Evolutionary conservation across 1,284 basidiomycete species (phyloP).

Genomic region (Rhodofomes roseus): DNA sequence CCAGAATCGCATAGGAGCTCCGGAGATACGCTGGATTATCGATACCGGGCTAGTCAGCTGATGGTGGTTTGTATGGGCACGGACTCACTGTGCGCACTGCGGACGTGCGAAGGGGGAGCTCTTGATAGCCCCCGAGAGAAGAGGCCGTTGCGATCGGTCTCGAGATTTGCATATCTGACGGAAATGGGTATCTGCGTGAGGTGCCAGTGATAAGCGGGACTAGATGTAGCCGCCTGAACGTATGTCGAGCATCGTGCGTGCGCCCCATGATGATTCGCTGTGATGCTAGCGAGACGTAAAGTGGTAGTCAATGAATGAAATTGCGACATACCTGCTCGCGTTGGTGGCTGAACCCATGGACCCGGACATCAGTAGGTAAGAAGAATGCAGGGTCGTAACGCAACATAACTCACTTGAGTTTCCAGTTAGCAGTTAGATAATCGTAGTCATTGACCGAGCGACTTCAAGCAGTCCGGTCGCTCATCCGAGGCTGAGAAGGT

Average conservation of each 20-base stretch:
- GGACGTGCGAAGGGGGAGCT: neutral
- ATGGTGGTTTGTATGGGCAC: neutral
- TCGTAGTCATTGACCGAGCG: too few relatives aligned
- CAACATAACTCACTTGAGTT: too few relatives aligned
- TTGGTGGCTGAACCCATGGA: neutral
- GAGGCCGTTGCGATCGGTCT: neutral
- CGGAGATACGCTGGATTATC: neutral
- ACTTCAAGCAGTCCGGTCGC: too few relatives aligned
- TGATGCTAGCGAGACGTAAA: neutral
- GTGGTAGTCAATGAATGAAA: neutral
- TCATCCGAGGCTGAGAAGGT: too few relatives aligned
- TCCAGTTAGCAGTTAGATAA: too few relatives aligned
- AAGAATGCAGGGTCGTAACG: too few relatives aligned
- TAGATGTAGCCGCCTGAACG: neutral
- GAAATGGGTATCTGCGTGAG: neutral
- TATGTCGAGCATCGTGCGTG: neutral
- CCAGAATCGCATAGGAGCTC: neutral
- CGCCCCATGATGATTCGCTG: neutral
- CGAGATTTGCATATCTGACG: neutral
- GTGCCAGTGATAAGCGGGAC: neutral
- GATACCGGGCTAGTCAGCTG: neutral
- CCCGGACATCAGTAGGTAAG: too few relatives aligned
- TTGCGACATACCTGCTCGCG: neutral
- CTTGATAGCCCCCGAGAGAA: neutral
- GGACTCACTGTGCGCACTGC: neutral